These are phyloP conservation scores for Ensete ventricosum DNA, from an alignment of 176 grass and related monocot species.

Conservation along the genomic window DNA sequence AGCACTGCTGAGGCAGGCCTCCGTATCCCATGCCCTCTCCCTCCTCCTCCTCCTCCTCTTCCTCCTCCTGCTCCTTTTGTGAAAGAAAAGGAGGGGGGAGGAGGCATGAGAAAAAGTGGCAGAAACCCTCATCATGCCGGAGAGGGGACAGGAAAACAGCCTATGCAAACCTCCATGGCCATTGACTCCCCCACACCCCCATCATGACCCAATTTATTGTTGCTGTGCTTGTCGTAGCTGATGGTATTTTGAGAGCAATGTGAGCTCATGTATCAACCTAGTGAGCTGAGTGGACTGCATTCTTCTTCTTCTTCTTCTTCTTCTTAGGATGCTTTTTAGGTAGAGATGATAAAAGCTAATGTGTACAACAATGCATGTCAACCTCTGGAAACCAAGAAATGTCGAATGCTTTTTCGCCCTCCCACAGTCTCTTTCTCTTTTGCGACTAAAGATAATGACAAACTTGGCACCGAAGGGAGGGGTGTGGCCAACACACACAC, in stretches of 20 bases:
- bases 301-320: neutral
- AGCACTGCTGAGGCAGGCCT: neutral
- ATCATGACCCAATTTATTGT: constrained; percentile 2
- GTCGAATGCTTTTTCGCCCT: neutral
- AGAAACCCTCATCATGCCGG: neutral
- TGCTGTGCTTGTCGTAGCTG: neutral
- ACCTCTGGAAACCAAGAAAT: neutral
- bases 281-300: neutral
- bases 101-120: constrained; percentile 1
- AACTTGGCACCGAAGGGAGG: constrained; percentile 2
- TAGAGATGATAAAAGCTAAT: neutral
- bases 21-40: neutral
- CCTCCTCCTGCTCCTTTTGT: neutral
- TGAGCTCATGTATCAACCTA: too few relatives aligned
- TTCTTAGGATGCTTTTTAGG: neutral
- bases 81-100: neutral
- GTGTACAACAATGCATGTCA: neutral
- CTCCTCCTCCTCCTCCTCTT: neutral
- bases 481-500: neutral
- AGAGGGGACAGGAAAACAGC: constrained; percentile 3
- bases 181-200: neutral
- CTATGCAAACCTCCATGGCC: neutral
- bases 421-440: neutral
- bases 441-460: neutral
- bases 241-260: neutral